Conservation (phyloP, 2,329 filamentous ascomycete genomes). For the Macrophomina phaseolina region DNA sequence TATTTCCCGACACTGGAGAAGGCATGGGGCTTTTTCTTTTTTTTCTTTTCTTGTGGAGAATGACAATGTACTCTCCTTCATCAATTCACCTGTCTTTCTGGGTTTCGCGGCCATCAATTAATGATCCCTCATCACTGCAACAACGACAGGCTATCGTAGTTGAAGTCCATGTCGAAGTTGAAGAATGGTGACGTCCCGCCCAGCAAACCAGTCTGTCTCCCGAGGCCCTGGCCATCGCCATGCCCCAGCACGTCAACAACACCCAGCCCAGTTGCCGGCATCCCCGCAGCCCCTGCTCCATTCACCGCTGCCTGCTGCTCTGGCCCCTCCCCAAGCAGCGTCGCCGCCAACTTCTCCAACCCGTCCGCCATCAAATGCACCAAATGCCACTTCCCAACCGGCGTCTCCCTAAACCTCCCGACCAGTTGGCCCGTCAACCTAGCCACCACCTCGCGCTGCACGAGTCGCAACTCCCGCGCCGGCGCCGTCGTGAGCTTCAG, state of each 20-base stretch:
- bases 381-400: slow-evolving; percentile 54
- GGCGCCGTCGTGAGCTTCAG: slow-evolving; percentile 54
- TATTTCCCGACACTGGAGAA: too few species aligned
- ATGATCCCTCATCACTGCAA: background rate
- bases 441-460: slow-evolving; percentile 46
- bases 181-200: background rate
- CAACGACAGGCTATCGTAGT: background rate
- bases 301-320: background rate
- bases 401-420: slow-evolving; percentile 47
- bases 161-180: background rate
- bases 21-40: too few species aligned
- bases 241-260: background rate
- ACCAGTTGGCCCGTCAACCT: slow-evolving; percentile 48
- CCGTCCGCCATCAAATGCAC: slow-evolving; percentile 55
- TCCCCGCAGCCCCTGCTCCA: background rate
- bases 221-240: background rate
- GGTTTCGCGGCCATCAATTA: too few species aligned
- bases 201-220: background rate
- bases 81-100: too few species aligned
- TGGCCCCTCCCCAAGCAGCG: background rate
- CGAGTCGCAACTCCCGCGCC: slow-evolving; percentile 38
- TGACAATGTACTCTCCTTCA: too few species aligned
- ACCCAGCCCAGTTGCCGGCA: background rate
- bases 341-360: slow-evolving; percentile 37
- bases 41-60: too few species aligned